Percentiles rank a stretch among this genome's conserved stretches.
phyloP scores from a whole-genome alignment of 768 basidiomycete species.

The Termitomyces heimii region DNA sequence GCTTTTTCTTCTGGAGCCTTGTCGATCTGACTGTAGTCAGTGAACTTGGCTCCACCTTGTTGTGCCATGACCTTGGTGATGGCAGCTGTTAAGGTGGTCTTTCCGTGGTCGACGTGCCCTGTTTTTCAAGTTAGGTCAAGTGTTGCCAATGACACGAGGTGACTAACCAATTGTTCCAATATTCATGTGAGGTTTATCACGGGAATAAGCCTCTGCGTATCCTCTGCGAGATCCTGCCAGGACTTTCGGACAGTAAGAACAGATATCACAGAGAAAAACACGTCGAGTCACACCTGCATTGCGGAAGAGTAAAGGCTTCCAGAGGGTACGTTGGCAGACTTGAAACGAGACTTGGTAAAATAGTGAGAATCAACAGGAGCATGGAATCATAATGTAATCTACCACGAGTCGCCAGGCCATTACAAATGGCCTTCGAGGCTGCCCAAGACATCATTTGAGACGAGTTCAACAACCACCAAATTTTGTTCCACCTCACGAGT shows the following conservation, averaged over 20 bases:
- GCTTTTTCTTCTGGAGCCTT: slow-evolving; percentile 99
- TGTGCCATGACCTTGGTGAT: slow-evolving; percentile 91
- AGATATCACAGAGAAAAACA: neutral
- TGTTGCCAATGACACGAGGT: neutral
- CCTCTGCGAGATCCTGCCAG: slow-evolving; percentile 49
- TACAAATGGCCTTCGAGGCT: slow-evolving; percentile 42
- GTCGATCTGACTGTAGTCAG: slow-evolving; percentile 97
- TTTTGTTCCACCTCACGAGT: slow-evolving; percentile 12
- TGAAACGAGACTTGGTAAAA: slow-evolving; percentile 18
- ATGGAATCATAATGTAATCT: slow-evolving; percentile 6
- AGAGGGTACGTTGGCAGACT: slow-evolving; percentile 30
- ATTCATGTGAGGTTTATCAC: slow-evolving; percentile 89
- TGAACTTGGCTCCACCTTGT: slow-evolving; percentile 76
- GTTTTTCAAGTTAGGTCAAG: neutral
- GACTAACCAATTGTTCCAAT: slow-evolving; percentile 71
- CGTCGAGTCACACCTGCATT: slow-evolving; percentile 23
- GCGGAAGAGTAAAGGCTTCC: slow-evolving; percentile 18
- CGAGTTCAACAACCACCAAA: slow-evolving; percentile 14
- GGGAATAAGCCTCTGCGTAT: slow-evolving; percentile 75
- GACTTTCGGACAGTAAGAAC: neutral
- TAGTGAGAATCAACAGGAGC: neutral
- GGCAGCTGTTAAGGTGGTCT: slow-evolving; percentile 94
- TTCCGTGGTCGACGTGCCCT: slow-evolving; percentile 98
- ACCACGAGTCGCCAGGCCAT: slow-evolving; percentile 44
- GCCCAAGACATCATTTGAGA: slow-evolving; percentile 46